phyloP scores from a whole-genome alignment of 805 yeast genomes.

The Kazachstania martiniae region DNA sequence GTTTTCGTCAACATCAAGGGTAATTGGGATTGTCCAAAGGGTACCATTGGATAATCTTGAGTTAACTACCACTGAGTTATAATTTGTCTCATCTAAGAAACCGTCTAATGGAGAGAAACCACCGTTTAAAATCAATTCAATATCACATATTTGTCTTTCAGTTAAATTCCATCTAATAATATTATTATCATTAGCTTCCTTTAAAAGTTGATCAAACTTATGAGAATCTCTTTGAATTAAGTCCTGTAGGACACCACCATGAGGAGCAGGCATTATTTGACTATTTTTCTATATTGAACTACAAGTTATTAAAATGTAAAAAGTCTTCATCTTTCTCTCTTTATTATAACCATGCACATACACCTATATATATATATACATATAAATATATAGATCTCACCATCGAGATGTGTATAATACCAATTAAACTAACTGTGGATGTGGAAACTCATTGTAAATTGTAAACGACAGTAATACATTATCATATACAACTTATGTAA shows the following conservation, averaged over 20 bases:
- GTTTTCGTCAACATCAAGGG: constrained; percentile 56
- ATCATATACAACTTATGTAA: too few species aligned
- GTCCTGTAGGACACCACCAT: constrained; percentile 87
- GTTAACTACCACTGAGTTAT: constrained; percentile 50
- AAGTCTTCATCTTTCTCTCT: too few species aligned
- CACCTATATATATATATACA: too few species aligned
- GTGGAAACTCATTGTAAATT: too few species aligned
- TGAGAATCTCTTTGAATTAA: constrained; percentile 70
- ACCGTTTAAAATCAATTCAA: constrained; percentile 85
- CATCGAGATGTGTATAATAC: too few species aligned
- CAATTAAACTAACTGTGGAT: too few species aligned
- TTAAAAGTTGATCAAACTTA: constrained; percentile 42
- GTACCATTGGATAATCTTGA: constrained; percentile 67
- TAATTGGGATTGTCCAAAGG: constrained; percentile 89
- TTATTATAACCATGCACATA: too few species aligned
- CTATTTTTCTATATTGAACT: too few species aligned
- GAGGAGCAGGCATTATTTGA: constrained; percentile 40
- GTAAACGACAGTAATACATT: too few species aligned
- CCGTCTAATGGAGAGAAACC: constrained; percentile 82
- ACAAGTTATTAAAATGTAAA: too few species aligned
- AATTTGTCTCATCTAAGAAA: constrained; percentile 53
- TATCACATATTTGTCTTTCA: constrained; percentile 85
- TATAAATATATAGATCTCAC: too few species aligned
- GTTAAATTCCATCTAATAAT: constrained; percentile 40
- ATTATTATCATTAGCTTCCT: constrained; percentile 42